These are phyloP conservation scores for Sporisorium sorghi DNA, from an alignment of 1,284 basidiomycete genomes.

Conservation along the genomic window DNA sequence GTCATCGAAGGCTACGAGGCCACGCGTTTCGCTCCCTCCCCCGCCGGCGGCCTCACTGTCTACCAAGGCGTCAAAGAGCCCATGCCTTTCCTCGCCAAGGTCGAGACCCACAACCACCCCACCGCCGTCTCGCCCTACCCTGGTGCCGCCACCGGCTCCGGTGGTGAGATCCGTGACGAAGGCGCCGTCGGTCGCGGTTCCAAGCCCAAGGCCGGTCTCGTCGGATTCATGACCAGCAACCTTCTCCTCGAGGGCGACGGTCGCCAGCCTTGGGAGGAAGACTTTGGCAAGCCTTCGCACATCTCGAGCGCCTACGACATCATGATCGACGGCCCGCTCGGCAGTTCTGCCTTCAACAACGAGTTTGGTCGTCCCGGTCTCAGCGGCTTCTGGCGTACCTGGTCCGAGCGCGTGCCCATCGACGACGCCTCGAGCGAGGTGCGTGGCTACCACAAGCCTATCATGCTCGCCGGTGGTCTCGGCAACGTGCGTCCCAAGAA, in stretches of 20 bases:
- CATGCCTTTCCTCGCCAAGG: conserved; percentile 95
- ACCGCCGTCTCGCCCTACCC: conserved; percentile 98
- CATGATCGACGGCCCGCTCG: conserved; percentile 95
- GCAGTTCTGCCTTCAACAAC: conserved; percentile 96
- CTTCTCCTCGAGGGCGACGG: conserved; percentile 71
- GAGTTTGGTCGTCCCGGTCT: conserved; percentile 91
- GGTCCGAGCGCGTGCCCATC: conserved; percentile 61
- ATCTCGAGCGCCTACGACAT: conserved; percentile 94
- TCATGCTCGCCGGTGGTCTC: conserved; percentile 98
- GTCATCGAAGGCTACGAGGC: conserved; percentile 84
- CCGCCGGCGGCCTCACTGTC: conserved; percentile 34
- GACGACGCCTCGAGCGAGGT: conserved; percentile 73
- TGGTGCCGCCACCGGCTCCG: conserved; percentile 96
- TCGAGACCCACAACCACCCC: conserved; percentile 99
- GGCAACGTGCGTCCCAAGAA: conserved; percentile 79
- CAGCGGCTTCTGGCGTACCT: conserved; percentile 72
- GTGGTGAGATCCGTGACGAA: conserved; percentile 98
- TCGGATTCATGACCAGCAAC: conserved; percentile 95
- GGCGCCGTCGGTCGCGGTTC: conserved; percentile 94
- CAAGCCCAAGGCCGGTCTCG: conserved; percentile 93
- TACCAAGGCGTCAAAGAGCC: conserved; percentile 68
- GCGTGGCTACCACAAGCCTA: conserved; percentile 98
- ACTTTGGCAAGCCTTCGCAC: conserved; percentile 84
- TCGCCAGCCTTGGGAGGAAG: conserved; percentile 64
- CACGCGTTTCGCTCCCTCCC: conserved; percentile 81